Evolutionary conservation across 805 yeast genomes (phyloP).

Genomic region (Yarrowia osloensis): DNA sequence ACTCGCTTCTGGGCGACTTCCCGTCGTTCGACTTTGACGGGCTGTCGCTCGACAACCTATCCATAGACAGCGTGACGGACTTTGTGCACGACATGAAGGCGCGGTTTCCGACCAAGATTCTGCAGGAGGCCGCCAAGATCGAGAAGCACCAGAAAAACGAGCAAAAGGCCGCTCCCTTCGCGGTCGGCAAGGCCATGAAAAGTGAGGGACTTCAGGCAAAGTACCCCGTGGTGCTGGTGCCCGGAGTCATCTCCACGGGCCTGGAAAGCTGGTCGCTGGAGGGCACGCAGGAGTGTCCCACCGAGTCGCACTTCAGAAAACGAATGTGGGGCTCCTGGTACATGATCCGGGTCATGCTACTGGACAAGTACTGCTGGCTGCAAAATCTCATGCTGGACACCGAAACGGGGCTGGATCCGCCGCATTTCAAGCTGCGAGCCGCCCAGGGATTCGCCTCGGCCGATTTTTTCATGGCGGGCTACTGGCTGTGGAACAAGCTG

Average conservation of each 20-base stretch:
- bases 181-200: conserved; percentile 73
- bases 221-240: conserved; percentile 86
- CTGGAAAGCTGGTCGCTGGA: conserved; percentile 88
- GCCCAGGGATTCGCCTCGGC: conserved; percentile 97
- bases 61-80: conserved; percentile 58
- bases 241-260: conserved; percentile 95
- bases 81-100: conserved; percentile 74
- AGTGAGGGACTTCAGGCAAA: conserved; percentile 57
- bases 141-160: conserved; percentile 52
- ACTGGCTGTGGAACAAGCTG: conserved; percentile 98
- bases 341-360: conserved; percentile 88
- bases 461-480: conserved; percentile 94
- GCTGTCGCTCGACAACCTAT: conserved; percentile 52
- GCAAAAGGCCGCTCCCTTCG: conserved; percentile 71
- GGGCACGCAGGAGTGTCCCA: conserved; percentile 78
- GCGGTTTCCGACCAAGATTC: conserved; percentile 65
- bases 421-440: conserved; percentile 75
- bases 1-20: neutral
- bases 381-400: conserved; percentile 87
- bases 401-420: conserved; percentile 91
- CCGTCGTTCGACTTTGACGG: conserved; percentile 39
- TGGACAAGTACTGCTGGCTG: conserved; percentile 92
- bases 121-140: conserved; percentile 50
- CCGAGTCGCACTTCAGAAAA: conserved; percentile 81
- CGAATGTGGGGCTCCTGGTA: conserved; percentile 96